Percentiles rank a stretch among this genome's conserved stretches.
Conservation (phyloP, 2,329 filamentous ascomycete genomes). For the Macroventuria anomochaeta region DNA sequence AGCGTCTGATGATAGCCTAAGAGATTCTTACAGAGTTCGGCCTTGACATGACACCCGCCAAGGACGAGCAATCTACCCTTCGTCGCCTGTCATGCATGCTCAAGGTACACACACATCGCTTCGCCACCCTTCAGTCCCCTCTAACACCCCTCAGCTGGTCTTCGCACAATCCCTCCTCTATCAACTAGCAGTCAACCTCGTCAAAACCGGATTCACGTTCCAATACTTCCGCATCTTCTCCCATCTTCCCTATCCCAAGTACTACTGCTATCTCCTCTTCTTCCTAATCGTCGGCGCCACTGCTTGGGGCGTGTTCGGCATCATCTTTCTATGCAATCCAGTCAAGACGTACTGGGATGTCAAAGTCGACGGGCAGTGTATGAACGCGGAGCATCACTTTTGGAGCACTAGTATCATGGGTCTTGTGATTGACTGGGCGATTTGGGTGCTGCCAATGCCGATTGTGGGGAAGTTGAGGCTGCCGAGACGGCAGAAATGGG, state of each 20-base stretch:
- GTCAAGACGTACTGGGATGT: conserved; percentile 38
- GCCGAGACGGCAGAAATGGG: conserved; percentile 41
- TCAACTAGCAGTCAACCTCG: conserved; percentile 40
- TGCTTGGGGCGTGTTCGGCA: conserved; percentile 37
- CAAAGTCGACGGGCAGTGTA: conserved; percentile 27
- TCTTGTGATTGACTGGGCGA: conserved; percentile 38
- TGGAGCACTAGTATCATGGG: conserved; percentile 35
- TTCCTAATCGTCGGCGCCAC: conserved; percentile 26
- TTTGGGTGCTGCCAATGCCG: conserved; percentile 43
- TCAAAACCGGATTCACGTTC: conserved; percentile 42
- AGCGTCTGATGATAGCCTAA: too few relatives aligned
- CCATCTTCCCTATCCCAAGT: conserved; percentile 7
- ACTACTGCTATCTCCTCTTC: conserved; percentile 27
- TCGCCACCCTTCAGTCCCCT: neutral
- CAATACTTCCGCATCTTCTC: conserved; percentile 43
- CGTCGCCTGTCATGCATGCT: conserved; percentile 23
- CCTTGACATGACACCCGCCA: neutral
- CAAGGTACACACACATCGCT: conserved; percentile 20
- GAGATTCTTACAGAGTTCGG: conserved; percentile 11
- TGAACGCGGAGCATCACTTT: conserved; percentile 34
- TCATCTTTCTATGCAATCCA: conserved; percentile 39
- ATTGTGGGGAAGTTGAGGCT: conserved; percentile 40
- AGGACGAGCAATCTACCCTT: neutral
- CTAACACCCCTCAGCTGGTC: conserved; percentile 30
- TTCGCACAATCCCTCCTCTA: conserved; percentile 42